Evolutionary conservation across 768 basidiomycete genomes (phyloP), one percentile per base, ranked within the genome.

Genomic region (Suillus spraguei): DNA sequence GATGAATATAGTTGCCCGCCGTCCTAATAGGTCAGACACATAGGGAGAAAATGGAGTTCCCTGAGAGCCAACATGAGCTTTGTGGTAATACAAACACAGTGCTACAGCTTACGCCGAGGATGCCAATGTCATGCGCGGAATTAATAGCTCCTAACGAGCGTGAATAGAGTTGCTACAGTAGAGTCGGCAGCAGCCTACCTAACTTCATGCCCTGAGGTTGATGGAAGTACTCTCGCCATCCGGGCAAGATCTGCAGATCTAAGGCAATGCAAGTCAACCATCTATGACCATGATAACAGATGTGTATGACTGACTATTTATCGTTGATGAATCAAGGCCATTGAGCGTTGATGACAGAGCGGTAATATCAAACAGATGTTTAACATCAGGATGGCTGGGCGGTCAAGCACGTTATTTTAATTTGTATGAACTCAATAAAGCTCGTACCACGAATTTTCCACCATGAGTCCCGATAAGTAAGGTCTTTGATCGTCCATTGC

Each of bases 231-330:
- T 77, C 63, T 68, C 85, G 81, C 87, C 88, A 91, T 39, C 82
- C 82, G n/a, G 85, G 85, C 28, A 90, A 75, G 63, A 89, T 86
- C 72, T 90, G 88, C 33, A 91, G 77, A 63, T 88, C 89, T 88
- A 63, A 3, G 35, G 33, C 53, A 63, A 49, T 63, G 64, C 72
- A 60, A 75, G 68, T 42, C 62, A 83, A 78, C 78, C n/a, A 54
- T 58, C 24, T 14, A 61, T 10, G 24, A 33, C 16, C 52, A 17
- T 38, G 60, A n/a, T 35, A 36, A 20, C 17, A 53, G 24, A 28
- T 39, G 28, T 32, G 49, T 14, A 16, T n/a, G 22, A 56, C 70
- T 20, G 36, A 78, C 80, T 80, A 68, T 89, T 89, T 11, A 88
- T 79, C 53, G 88, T 75, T 14, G 87, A 89, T 4, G 87, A 86